Conservation (phyloP, 345 rosid species). For the Orychophragmus violaceus region DNA sequence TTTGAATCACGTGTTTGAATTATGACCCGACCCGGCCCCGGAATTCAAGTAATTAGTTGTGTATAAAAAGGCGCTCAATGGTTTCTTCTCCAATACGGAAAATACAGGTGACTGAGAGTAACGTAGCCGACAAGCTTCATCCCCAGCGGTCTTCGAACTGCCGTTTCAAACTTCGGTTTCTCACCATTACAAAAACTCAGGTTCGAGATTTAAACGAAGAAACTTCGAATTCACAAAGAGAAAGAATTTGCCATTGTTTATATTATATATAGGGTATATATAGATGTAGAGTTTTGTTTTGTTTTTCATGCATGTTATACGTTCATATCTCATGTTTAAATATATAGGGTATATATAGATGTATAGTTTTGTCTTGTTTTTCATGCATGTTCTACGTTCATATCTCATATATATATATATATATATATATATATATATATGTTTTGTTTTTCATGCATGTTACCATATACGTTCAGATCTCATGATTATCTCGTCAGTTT, state of each 20-base stretch:
- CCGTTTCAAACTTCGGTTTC: background rate
- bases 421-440: too few relatives aligned
- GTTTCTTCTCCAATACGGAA: slow-evolving; percentile 1
- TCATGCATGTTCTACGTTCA: background rate
- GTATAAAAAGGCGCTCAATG: background rate
- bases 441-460: background rate
- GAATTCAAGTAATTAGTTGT: background rate
- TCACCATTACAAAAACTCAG: background rate
- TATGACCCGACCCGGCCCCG: background rate
- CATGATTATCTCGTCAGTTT: slow-evolving; percentile 8
- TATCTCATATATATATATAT: too few relatives aligned
- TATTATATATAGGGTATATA: too few relatives aligned
- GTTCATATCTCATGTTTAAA: slow-evolving; percentile 16
- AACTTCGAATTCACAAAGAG: background rate
- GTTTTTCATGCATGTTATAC: background rate
- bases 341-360: too few relatives aligned
- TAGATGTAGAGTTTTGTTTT: too few relatives aligned
- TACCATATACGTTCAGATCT: slow-evolving; percentile 7
- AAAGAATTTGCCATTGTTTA: background rate
- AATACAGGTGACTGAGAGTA: background rate
- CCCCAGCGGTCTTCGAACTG: slow-evolving; percentile 1
- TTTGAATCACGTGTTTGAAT: background rate
- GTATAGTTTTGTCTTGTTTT: background rate
- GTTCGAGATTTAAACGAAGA: background rate
- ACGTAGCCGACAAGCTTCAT: slow-evolving; percentile 1